These are phyloP conservation scores for Silene coronaria DNA, from an alignment of 179 eudicot genomes.

Conservation along the genomic window DNA sequence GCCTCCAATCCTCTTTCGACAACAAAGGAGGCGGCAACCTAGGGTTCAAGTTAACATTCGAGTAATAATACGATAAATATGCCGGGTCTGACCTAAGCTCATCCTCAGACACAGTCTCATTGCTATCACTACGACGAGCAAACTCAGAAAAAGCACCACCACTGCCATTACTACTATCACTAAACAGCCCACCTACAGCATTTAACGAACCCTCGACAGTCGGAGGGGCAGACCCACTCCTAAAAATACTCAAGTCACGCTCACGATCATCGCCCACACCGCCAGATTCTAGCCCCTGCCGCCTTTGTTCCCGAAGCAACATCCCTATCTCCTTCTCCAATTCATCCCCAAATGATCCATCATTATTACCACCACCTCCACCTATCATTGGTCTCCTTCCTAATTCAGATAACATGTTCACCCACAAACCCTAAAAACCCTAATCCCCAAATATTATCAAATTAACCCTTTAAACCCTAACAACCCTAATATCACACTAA, in stretches of 20 bases:
- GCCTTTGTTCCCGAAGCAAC: conserved; percentile 55
- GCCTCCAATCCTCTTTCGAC: conserved; percentile 97
- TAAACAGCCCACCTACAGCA: conserved; percentile 70
- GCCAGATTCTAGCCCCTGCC: conserved; percentile 31
- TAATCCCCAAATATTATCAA: conserved; percentile 7
- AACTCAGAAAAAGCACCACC: conserved; percentile 48
- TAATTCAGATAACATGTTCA: conserved; percentile 56
- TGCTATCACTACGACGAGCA: conserved; percentile 40
- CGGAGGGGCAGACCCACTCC: conserved; percentile 98
- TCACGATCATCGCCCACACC: conserved; percentile 42
- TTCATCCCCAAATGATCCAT: conserved; percentile 65
- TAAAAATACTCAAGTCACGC: conserved; percentile 56
- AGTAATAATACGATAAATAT: conserved; percentile 74
- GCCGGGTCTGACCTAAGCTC: conserved; percentile 96
- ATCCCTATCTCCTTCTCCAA: conserved; percentile 62
- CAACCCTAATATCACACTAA: background rate
- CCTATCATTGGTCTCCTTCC: conserved; percentile 60
- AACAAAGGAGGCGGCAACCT: conserved; percentile 87
- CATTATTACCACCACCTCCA: conserved; percentile 42
- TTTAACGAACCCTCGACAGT: conserved; percentile 85
- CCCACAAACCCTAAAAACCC: conserved; percentile 27
- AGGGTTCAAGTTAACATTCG: conserved; percentile 84
- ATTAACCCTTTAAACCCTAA: conserved; percentile 11
- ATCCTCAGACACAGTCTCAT: conserved; percentile 69
- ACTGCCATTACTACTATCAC: conserved; percentile 36